Base-by-base conservation (phyloP, 495 filamentous ascomycete species). In the Daldinia concentrica region DNA sequence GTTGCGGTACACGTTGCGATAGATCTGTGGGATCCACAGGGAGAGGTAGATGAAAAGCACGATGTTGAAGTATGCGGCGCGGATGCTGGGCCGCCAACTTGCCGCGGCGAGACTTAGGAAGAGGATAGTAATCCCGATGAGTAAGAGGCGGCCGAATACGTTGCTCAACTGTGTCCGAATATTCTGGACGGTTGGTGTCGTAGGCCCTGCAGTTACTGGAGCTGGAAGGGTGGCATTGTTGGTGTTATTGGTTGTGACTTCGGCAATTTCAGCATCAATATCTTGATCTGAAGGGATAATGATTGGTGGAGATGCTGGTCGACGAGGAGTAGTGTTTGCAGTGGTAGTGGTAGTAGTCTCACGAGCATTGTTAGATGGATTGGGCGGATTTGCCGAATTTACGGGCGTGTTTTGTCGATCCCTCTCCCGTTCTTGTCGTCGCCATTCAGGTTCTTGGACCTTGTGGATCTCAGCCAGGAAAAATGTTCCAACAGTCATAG, bases 21-120 rank as follows among this genome's bases (percentile, higher is more conserved):
- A 88, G 72, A 98, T 94, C 77, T 99, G 95, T 0, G 95, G 95
- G 0, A 87, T 68, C 95, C 95, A 98, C 76, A 97, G 91, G 22
- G 94, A 97, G 32, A 97, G 87, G 70, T 97, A 97, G 66, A 86
- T 65, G 67, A 92, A 87, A 24, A 87, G 80, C 4, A 96, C 74
- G 3, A 81, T 65, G 76, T 93, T 90, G 69, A 90, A 85, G 80
- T 95, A 97, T 36, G 86, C 79, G 4, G 87, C 83, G 34, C 94
- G 90, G 29, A 90, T 75, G n/a, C 84, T 79, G 6, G 86, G 81
- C 4, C 93, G 89, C 88, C 94, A 95, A 5, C 92, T 87, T 7
- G 89, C 85, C 11, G 91, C 89, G 74, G 93, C 89, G 7, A 94
- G 80, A 22, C 89, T 92, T 24, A 97, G 73, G 73, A 98, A 90